Conservation (phyloP, 108 stramenopile species). For the Cyclotella choctawhatcheeana region DNA sequence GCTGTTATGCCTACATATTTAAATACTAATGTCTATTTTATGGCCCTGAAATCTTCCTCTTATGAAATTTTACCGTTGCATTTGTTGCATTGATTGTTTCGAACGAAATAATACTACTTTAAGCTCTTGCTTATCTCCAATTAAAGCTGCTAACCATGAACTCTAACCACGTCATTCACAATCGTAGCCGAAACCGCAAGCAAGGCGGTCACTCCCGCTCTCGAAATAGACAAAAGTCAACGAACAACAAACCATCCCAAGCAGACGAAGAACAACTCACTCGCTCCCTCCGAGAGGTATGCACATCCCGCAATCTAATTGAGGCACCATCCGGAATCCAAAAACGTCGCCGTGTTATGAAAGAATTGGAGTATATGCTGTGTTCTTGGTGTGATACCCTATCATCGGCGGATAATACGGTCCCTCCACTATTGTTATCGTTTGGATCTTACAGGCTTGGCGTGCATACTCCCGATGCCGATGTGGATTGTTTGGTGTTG, state of each 20-base stretch:
- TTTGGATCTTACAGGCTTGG: constrained; percentile 82
- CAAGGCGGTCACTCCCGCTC: not conserved
- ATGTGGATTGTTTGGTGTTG: constrained; percentile 73
- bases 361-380: constrained; percentile 36
- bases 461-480: constrained; percentile 71
- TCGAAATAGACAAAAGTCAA: not conserved
- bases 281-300: constrained; percentile 24
- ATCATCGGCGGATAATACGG: not conserved
- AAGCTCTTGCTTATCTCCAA: too few relatives aligned
- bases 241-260: not conserved
- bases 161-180: constrained; percentile 25
- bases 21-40: too few relatives aligned
- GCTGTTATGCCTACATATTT: too few relatives aligned
- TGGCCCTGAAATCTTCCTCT: too few relatives aligned
- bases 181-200: constrained; percentile 39
- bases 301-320: constrained; percentile 24
- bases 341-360: constrained; percentile 41
- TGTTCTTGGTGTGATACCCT: constrained; percentile 19
- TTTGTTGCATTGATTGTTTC: too few relatives aligned
- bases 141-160: constrained; percentile 5
- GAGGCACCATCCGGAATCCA: constrained; percentile 29
- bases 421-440: constrained; percentile 22
- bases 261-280: constrained; percentile 24
- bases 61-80: too few relatives aligned
- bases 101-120: too few relatives aligned